Conservation (phyloP, 2,329 filamentous ascomycete species). For the Albifimbria verrucaria region DNA sequence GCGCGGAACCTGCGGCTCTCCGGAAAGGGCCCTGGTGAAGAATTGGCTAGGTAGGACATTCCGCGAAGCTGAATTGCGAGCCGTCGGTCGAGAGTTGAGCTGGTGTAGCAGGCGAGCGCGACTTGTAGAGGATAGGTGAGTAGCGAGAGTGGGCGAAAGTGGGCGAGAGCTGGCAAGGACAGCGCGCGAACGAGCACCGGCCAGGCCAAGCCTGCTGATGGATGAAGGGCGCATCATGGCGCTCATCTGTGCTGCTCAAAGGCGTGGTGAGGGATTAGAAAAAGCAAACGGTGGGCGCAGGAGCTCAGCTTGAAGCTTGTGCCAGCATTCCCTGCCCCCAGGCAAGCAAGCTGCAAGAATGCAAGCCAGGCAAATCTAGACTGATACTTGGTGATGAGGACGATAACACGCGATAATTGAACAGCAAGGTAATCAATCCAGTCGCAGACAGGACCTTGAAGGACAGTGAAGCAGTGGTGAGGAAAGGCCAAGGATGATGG, state of each 20-base stretch:
- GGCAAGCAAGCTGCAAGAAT: too few species aligned
- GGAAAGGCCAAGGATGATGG: too few species aligned
- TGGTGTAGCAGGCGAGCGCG: not conserved
- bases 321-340: too few species aligned
- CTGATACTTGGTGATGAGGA: too few species aligned
- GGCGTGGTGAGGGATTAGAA: not conserved
- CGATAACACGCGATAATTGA: too few species aligned
- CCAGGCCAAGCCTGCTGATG: not conserved
- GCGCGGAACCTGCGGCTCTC: constrained; percentile 50
- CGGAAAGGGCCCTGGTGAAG: constrained; percentile 43
- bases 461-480: too few species aligned
- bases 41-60: constrained; percentile 17
- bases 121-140: not conserved
- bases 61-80: not conserved
- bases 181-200: not conserved
- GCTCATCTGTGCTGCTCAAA: not conserved
- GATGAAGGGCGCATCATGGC: not conserved
- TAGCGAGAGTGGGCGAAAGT: constrained; percentile 9
- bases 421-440: too few species aligned
- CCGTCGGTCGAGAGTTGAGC: not conserved
- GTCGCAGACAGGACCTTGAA: too few species aligned
- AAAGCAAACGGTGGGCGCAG: not conserved
- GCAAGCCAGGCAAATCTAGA: too few species aligned
- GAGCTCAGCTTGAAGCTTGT: not conserved
- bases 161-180: not conserved